Evolutionary conservation across 768 basidiomycete species (phyloP).

Genomic region (Leccinellum albellum): DNA sequence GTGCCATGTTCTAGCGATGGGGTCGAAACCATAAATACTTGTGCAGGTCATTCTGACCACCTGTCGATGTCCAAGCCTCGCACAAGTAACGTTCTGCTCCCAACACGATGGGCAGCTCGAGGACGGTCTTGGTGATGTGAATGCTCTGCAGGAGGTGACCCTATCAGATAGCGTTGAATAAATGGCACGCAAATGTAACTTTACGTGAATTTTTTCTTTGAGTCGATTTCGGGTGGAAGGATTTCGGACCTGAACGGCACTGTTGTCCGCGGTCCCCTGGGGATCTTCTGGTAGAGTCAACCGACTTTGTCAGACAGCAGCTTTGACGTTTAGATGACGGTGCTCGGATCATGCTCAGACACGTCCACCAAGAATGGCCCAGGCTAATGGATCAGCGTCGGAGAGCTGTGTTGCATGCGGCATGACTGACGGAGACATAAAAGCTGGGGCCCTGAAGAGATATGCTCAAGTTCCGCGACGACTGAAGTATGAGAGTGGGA

Average conservation of each 20-base stretch:
- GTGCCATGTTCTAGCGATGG: neutral
- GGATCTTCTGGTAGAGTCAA: neutral
- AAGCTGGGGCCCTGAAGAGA: neutral
- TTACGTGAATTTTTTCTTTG: neutral
- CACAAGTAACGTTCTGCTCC: neutral
- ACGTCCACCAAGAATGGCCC: too few relatives aligned
- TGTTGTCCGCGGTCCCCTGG: too few relatives aligned
- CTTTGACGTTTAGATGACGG: neutral
- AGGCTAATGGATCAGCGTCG: neutral
- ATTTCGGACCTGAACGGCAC: too few relatives aligned
- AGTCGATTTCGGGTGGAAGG: too few relatives aligned
- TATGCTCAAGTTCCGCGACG: too few relatives aligned
- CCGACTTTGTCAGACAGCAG: neutral
- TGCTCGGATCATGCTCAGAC: neutral
- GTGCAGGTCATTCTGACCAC: neutral
- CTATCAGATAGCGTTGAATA: too few relatives aligned
- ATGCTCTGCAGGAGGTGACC: neutral
- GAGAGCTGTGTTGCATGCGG: too few relatives aligned
- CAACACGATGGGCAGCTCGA: neutral
- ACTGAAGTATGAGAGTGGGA: neutral
- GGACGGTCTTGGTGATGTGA: neutral
- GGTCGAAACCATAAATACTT: neutral
- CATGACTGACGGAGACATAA: neutral
- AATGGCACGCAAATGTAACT: neutral
- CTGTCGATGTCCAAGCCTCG: neutral